Evolutionary conservation across 139 green algal species (phyloP), one percentile per base, ranked within the genome.

Genomic region (Picochlorum costavermella): DNA sequence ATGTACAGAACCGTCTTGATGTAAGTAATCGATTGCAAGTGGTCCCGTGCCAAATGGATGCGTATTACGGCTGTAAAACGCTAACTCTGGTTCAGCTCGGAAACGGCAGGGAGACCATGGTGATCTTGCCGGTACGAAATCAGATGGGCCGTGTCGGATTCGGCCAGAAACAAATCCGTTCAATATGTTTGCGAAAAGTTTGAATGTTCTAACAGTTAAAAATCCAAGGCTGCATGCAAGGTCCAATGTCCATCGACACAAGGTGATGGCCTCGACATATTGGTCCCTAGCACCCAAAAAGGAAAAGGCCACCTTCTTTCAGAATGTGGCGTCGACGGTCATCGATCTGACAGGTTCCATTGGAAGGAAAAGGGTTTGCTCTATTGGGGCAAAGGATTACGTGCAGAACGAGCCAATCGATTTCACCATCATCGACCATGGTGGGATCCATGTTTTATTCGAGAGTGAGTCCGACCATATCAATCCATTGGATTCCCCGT

Each of bases 391-490:
- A 26, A 17, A 48, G 11, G 68, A 75, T n/a, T 61, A 44, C 8
- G 17, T 60, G 31, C 29, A 10, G 4, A 23, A 51, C 6, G 65
- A 72, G 40, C 5, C 29, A 25, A 53, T 67, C 57, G 64, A 76
- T 57, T 28, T 73, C 25, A 60, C 30, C 23, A 61, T 72, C 9
- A 30, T 77, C 12, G 58, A 73, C 6, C 64, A 72, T 57, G 70
- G 70, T 58, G 58, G 58, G 12, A 37, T 77, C 13, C 64, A 77
- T 49, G 20, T 77, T 14, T 12, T 77, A 3, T 77, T 77, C 26
- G 70, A 77, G 26, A 63, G 61, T 3, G 70, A 77, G 45, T 53
- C 46, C 1, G 70, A 65, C 9, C 29, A 31, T 12, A 11, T 30
- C 36, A 50, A 57, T 45, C 57, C 70, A 13, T 33, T 69, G 6